Base-by-base conservation (phyloP, 345 rosid genomes). In the Citrus australasica region DNA sequence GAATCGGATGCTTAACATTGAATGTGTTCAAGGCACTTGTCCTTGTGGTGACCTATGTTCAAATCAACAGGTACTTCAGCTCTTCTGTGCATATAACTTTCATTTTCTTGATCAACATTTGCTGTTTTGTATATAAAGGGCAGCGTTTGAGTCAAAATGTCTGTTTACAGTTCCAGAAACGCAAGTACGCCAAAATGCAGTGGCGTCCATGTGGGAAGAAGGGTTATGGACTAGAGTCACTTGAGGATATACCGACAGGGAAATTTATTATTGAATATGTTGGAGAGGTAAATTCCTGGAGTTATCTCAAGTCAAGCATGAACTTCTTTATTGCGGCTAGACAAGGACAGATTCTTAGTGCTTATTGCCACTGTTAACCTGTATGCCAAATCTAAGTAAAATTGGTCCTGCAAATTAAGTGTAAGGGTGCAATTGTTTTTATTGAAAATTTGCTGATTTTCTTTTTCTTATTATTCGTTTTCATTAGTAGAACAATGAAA, bases 1-100 rank as follows among this genome's bases (percentile, higher is more conserved):
- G 84, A 96, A 96, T 81, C 93, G 99, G 79, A 90, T 96, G 93
- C 92, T 94, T 68, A 96, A 96, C 86, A 94, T 96, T 85, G 98
- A 96, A 89, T 96, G 99, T 76, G 93, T 92, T 84, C 89, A 84
- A 75, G 91, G 94, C 83, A 94, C 98, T 84, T 96, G 99, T 72
- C 98, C 99, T 19, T 90, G 97, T 79, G 94, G 98, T 60, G 92
- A 89, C 69, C 86, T 85, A 30, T 96, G 99, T 79, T 96, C 99
- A 82, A 96, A 96, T 86, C 99, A 96, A 85, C 98, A 92, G 95
- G 99, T 94, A 72, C 25, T 61, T 30, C 5, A 42, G 67, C 24
- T 70, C 6, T 72, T 76, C 81, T 76, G 69, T 67, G 80, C 70
- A 56, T 53, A 61, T 73, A 33, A 9, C 59, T 19, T 51, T 25